phyloP scores from a whole-genome alignment of 345 rosid genomes.

The Moricandia moricandioides region DNA sequence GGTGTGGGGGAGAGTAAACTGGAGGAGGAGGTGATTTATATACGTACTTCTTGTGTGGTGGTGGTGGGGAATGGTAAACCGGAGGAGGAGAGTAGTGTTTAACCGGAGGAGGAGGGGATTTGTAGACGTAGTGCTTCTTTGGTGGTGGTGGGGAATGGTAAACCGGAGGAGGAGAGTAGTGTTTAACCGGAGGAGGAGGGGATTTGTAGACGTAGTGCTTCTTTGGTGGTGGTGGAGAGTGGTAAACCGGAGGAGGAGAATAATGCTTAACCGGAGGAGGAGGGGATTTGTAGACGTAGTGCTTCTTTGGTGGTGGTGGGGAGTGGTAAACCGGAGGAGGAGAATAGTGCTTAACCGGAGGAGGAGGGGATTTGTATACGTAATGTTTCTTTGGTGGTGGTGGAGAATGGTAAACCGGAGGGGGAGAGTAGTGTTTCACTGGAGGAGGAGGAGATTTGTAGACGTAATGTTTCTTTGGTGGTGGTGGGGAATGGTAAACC shows the following conservation, averaged over 20 bases:
- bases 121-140: slow-evolving; percentile 21
- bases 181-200: slow-evolving; percentile 28
- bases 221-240: slow-evolving; percentile 28
- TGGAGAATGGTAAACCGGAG: slow-evolving; percentile 33
- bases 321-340: slow-evolving; percentile 33
- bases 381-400: slow-evolving; percentile 33
- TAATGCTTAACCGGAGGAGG: slow-evolving; percentile 28
- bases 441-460: slow-evolving; percentile 37
- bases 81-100: slow-evolving; percentile 34
- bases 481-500: slow-evolving; percentile 20
- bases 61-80: slow-evolving; percentile 35
- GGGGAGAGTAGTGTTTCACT: slow-evolving; percentile 16
- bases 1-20: slow-evolving; percentile 37
- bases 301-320: slow-evolving; percentile 29
- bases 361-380: slow-evolving; percentile 32
- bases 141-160: slow-evolving; percentile 37
- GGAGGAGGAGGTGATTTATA: slow-evolving; percentile 36
- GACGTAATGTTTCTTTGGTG: slow-evolving; percentile 17
- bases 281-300: slow-evolving; percentile 19
- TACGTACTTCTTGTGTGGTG: slow-evolving; percentile 14
- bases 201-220: slow-evolving; percentile 17
- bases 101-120: slow-evolving; percentile 34
- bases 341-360: slow-evolving; percentile 23
- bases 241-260: slow-evolving; percentile 25
- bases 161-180: slow-evolving; percentile 24